Conservation (phyloP, 129 eudicot genomes). For the Escallonia herrerae region DNA sequence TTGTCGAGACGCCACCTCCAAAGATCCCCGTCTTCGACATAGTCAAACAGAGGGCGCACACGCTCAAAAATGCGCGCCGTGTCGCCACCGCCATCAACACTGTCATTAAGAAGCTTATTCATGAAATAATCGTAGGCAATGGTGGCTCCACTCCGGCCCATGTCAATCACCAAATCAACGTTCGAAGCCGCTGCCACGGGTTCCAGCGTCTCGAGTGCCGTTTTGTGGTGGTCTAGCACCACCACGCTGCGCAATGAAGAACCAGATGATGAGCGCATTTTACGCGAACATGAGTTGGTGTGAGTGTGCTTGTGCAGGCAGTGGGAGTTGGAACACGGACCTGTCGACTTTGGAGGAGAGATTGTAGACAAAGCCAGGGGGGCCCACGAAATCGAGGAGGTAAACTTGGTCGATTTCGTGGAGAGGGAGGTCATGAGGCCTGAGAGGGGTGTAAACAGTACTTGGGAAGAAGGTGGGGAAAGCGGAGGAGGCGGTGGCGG, state of each 20-base stretch:
- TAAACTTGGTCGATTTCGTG: conserved; percentile 53
- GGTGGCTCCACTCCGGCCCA: conserved; percentile 89
- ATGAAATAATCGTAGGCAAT: conserved; percentile 72
- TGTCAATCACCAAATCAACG: conserved; percentile 66
- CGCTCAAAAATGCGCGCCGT: conserved; percentile 31
- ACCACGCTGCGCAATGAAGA: conserved; percentile 35
- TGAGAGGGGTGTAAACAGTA: conserved; percentile 75
- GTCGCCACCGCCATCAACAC: conserved; percentile 11
- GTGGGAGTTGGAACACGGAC: conserved; percentile 11
- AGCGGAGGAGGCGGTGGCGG: conserved; percentile 41
- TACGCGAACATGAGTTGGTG: too few species aligned
- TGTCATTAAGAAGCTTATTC: conserved; percentile 42
- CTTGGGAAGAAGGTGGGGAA: conserved; percentile 56
- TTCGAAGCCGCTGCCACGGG: conserved; percentile 31
- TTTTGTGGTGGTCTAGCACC: conserved; percentile 88
- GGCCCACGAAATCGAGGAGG: conserved; percentile 94
- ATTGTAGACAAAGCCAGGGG: conserved; percentile 61
- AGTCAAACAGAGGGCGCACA: conserved; percentile 46
- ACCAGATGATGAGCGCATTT: too few species aligned
- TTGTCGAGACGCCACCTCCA: conserved; percentile 75
- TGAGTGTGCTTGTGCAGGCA: background rate
- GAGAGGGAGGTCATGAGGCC: conserved; percentile 67
- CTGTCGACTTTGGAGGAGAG: conserved; percentile 58
- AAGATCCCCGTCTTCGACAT: conserved; percentile 79
- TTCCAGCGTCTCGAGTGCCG: conserved; percentile 57